Base-by-base conservation (phyloP, 257 asterid species). In the Solanum megistacrolobum region DNA sequence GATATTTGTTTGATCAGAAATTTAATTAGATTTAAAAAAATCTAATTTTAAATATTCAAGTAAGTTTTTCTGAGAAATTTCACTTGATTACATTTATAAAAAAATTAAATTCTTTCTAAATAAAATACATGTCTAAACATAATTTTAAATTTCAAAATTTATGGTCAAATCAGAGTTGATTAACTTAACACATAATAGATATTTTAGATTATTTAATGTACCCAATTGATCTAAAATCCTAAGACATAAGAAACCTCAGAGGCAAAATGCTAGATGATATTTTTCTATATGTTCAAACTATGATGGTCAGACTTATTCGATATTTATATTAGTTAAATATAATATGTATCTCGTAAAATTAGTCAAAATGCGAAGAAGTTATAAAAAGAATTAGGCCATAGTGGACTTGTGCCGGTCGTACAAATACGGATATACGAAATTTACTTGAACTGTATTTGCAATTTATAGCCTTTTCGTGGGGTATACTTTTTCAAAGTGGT, bases 401-500 rank as follows among this genome's bases (percentile, higher is more conserved):
- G 78, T 62, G 78, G 78, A 36, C 60, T 62, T 62, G 74, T 14
- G 62, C 41, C 7, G 60, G 20, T 46, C 79, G 87, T 66, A 85
- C 79, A 32, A 66, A 84, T 84, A 84, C 78, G 27, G 87, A 84
- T 6, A 12, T 46, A 1, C 36, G 38, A 36, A 81, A 16, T 81
- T 21, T 46, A 43, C 18, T 27, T 62, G 25, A 46, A 81, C 52
- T 27, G 14, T 46, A 81, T 81, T 46, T 81, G 39, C 68, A 46
- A 12, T 73, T 27, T 81, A 81, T 27, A 43, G 39, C 85, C 66
- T 81, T 79, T 27, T 79, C 20, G 66, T 29, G 12, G 25, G 66
- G 27, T 43, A 27, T 81, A 4, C 9, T 5, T 81, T 81, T 27
- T 43, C 5, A 46, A 43, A 46, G 27, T 81, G 68, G 85, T 27